Percentiles rank a stretch among this genome's conserved stretches.
Conservation (phyloP, 2,329 filamentous ascomycete species). For the Sporothrix schenckii region DNA sequence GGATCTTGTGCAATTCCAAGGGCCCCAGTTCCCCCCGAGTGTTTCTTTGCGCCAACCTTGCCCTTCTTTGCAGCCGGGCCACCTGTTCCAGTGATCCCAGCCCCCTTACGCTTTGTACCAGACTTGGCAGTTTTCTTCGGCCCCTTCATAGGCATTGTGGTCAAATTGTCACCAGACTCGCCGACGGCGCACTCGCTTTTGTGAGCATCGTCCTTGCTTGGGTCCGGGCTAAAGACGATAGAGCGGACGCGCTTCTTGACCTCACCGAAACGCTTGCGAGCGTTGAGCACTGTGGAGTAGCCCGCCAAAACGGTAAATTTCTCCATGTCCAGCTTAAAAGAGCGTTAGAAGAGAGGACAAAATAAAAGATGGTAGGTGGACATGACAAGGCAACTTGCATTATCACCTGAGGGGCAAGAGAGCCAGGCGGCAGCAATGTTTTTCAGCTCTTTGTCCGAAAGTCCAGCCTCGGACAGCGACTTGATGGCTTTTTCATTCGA, state of each 20-base stretch:
- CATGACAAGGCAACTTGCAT: neutral
- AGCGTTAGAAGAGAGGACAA: neutral
- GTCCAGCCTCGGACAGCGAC: constrained; percentile 19
- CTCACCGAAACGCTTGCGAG: constrained; percentile 61
- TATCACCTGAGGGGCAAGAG: constrained; percentile 13
- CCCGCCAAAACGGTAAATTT: constrained; percentile 34
- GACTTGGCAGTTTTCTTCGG: constrained; percentile 18
- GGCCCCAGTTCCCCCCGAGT: neutral
- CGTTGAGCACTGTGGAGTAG: constrained; percentile 33
- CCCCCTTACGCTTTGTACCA: constrained; percentile 28
- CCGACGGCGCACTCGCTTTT: neutral
- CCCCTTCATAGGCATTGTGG: neutral
- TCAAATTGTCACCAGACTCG: neutral
- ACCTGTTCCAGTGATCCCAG: neutral
- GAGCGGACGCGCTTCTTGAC: constrained; percentile 53
- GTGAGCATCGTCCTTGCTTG: neutral
- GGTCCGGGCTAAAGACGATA: constrained; percentile 23
- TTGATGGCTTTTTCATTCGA: constrained; percentile 6
- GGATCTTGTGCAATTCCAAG: neutral
- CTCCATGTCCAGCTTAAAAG: constrained; percentile 34
- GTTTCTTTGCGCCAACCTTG: neutral
- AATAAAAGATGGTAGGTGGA: neutral
- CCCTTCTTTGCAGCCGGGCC: constrained; percentile 15
- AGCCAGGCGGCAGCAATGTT: constrained; percentile 34
- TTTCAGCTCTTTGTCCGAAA: constrained; percentile 30